Conservation (phyloP, 305 asterid genomes). For the Fraxinus latifolia region DNA sequence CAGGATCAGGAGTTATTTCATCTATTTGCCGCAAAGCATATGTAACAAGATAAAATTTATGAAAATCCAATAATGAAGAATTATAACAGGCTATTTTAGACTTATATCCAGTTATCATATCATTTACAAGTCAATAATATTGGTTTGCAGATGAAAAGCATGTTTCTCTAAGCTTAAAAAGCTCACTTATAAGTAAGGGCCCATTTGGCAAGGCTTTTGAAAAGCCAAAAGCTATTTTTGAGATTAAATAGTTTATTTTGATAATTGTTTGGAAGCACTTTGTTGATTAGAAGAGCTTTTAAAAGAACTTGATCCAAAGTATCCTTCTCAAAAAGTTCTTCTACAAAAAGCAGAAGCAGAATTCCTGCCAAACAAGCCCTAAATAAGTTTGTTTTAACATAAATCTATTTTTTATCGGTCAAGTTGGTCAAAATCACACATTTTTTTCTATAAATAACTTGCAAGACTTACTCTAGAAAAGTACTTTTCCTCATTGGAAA, state of each 20-base stretch:
- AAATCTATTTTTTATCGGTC: background rate
- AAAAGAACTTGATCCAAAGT: background rate
- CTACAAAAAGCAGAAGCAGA: background rate
- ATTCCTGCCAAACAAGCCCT: background rate
- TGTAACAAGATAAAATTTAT: background rate
- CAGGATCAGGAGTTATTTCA: slow-evolving; percentile 57
- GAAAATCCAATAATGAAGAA: background rate
- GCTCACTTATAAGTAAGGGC: background rate
- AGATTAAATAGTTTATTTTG: background rate
- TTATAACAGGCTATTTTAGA: background rate
- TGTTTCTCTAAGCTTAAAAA: background rate
- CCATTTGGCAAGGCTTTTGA: background rate
- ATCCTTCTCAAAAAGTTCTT: background rate
- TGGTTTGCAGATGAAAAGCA: background rate
- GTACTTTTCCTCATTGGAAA: background rate
- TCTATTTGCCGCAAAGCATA: slow-evolving; percentile 46
- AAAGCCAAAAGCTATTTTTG: background rate
- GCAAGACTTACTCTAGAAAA: background rate
- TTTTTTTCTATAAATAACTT: background rate
- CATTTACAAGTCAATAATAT: background rate
- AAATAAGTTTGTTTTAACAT: background rate
- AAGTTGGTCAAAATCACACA: background rate
- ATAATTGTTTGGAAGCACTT: background rate
- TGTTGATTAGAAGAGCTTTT: background rate
- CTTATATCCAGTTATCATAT: background rate